Conservation (phyloP, 2,329 filamentous ascomycete species). For the Polychaeton citri region DNA sequence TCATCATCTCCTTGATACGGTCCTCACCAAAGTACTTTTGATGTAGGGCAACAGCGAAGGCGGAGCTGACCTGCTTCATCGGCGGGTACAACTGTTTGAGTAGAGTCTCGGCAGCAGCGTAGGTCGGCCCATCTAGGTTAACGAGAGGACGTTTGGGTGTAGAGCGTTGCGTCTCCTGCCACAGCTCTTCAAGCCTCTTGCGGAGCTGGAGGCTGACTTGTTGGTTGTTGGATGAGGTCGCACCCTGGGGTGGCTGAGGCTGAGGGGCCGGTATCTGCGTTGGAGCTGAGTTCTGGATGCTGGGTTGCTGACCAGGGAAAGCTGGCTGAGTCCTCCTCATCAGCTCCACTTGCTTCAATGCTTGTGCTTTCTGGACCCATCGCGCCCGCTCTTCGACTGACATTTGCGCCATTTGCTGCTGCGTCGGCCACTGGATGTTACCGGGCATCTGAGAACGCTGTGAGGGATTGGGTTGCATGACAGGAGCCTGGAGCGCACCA, state of each 20-base stretch:
- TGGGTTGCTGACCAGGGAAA: background rate
- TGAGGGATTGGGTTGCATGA: slow-evolving; percentile 9
- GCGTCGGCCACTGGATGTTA: slow-evolving; percentile 2
- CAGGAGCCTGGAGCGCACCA: slow-evolving; percentile 18
- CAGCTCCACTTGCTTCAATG: slow-evolving; percentile 10
- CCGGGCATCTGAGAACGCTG: slow-evolving; percentile 1
- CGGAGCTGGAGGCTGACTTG: background rate
- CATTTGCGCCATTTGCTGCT: slow-evolving; percentile 14
- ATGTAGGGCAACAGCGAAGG: slow-evolving; percentile 10
- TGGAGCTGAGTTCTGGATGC: background rate
- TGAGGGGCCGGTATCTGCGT: background rate
- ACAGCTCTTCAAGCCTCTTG: background rate
- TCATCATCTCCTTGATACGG: slow-evolving; percentile 13
- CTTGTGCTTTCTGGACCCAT: slow-evolving; percentile 2
- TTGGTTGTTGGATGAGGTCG: background rate
- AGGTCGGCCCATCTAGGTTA: slow-evolving; percentile 8
- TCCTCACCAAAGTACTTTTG: slow-evolving; percentile 10
- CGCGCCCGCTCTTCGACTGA: slow-evolving; percentile 7
- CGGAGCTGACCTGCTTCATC: slow-evolving; percentile 11
- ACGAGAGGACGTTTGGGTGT: slow-evolving; percentile 15
- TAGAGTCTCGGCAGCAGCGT: slow-evolving; percentile 9
- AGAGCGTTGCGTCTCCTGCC: background rate
- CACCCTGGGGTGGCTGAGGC: background rate
- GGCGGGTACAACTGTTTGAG: slow-evolving; percentile 14
- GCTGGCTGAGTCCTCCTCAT: slow-evolving; percentile 2